Evolutionary conservation across 2,329 filamentous ascomycete species (phyloP), one percentile per base, ranked within the genome.

Genomic region (Aspergillus sp.): DNA sequence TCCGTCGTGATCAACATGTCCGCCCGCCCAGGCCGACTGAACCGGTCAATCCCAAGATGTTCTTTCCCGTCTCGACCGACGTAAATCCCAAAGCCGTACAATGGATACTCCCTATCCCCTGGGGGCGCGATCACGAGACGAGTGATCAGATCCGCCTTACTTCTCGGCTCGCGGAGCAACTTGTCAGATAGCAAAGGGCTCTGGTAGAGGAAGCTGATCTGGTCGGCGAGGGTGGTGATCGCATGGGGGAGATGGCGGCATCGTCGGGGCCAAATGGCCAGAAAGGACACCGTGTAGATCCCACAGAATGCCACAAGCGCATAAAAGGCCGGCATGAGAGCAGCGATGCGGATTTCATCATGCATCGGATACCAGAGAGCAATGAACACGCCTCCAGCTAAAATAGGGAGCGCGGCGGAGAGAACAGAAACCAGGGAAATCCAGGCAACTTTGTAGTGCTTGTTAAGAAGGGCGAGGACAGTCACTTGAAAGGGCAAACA

Each of bases 131-230:
- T 83, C 47, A 89, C 85, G 2, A 96, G 75, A 40, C 88, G 78
- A 0, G 81, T 84, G 19, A 87, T 80, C 17, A 97, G 79, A 58
- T 91, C 87, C 0, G 77, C 77, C 58, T 86, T 87, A n/a, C 80
- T 85, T 23, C 79, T 77, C 2, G 87, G 83, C 34, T 85, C 81
- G 47, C 85, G 80, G 67, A 97, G 93, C 0, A 88, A 82, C 9
- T 85, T 79, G 64, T 96, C 91, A 4, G 82, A 78, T 2, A 89
- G 76, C 16, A 95, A 76, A 20, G 87, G 86, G 41, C 86, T 86
- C 60, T 87, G 86, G 54, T 89, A 85, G 40, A 93, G 78, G 67
- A 93, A 92, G 64, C 85, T 87, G 60, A 95, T 81, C 19, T 92
- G 78, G 67, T 92, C 90, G 1, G 88, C 88, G 16, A 95, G 78